Evolutionary conservation across 2,329 filamentous ascomycete genomes (phyloP).

Genomic region (Apiospora aurea): DNA sequence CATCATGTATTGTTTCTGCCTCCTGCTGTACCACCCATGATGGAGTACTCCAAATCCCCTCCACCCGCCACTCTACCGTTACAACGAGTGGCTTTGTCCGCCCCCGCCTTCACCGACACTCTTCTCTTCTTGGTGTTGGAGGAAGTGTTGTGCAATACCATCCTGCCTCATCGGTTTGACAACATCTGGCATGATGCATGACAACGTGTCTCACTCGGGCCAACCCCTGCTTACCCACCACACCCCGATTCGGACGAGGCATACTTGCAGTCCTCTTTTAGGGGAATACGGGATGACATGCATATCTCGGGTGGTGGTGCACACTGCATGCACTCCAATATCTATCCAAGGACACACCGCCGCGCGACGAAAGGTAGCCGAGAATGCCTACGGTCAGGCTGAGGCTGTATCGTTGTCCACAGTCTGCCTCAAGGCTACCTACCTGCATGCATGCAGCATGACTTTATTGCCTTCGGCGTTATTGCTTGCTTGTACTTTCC

Average conservation of each 20-base stretch:
- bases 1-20: not conserved
- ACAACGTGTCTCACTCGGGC: constrained; percentile 9
- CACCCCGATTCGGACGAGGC: constrained; percentile 3
- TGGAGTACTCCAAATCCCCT: constrained; percentile 7
- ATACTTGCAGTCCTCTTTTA: not conserved
- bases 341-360: not conserved
- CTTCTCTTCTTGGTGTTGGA: not conserved
- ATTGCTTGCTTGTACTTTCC: not conserved
- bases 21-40: constrained; percentile 14
- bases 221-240: not conserved
- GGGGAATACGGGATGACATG: not conserved
- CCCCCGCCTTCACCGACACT: constrained; percentile 11
- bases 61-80: constrained; percentile 2
- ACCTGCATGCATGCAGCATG: not conserved
- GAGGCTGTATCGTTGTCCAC: not conserved
- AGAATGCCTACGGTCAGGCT: not conserved
- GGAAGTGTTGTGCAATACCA: not conserved
- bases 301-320: not conserved
- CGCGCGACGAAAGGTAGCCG: not conserved
- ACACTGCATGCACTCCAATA: not conserved
- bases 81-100: not conserved
- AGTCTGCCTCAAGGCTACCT: not conserved
- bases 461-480: not conserved
- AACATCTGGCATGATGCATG: constrained; percentile 18
- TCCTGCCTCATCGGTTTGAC: constrained; percentile 14